Evolutionary conservation across 768 basidiomycete genomes (phyloP).

Genomic region (Terana coerulea): DNA sequence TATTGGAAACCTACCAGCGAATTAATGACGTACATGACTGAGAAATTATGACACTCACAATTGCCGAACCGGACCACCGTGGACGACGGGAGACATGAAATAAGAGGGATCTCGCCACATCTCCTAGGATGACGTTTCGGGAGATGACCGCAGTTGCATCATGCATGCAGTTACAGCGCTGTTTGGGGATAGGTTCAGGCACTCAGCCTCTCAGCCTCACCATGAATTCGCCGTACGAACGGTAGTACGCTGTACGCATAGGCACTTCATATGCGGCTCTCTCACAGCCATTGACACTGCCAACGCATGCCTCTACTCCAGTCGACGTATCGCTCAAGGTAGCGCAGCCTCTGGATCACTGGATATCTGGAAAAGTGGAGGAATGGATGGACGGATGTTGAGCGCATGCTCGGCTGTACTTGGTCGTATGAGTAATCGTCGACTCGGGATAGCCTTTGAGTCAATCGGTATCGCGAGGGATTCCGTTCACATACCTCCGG

Average conservation of each 20-base stretch:
- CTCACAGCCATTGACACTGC: too few relatives aligned
- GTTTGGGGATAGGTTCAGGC: too few relatives aligned
- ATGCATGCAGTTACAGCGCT: background rate
- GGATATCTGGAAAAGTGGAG: constrained; percentile 5
- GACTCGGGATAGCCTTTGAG: background rate
- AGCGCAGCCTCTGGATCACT: background rate
- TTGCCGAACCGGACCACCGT: too few relatives aligned
- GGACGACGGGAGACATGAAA: too few relatives aligned
- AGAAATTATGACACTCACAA: too few relatives aligned
- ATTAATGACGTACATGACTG: too few relatives aligned
- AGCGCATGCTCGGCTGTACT: background rate
- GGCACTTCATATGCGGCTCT: too few relatives aligned
- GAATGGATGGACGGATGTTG: background rate
- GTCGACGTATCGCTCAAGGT: background rate
- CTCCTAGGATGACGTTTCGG: background rate
- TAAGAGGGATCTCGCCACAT: too few relatives aligned
- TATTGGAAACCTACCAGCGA: too few relatives aligned
- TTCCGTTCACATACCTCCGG: too few relatives aligned
- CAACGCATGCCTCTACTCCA: background rate
- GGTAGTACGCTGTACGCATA: background rate
- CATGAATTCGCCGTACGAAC: background rate
- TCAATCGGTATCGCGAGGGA: too few relatives aligned
- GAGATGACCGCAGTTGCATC: background rate
- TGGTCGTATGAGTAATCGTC: constrained; percentile 1
- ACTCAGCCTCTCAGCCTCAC: background rate